These are phyloP conservation scores for Cyclospora cayetanensis DNA, from an alignment of 169 alveolate species.

Conservation along the genomic window DNA sequence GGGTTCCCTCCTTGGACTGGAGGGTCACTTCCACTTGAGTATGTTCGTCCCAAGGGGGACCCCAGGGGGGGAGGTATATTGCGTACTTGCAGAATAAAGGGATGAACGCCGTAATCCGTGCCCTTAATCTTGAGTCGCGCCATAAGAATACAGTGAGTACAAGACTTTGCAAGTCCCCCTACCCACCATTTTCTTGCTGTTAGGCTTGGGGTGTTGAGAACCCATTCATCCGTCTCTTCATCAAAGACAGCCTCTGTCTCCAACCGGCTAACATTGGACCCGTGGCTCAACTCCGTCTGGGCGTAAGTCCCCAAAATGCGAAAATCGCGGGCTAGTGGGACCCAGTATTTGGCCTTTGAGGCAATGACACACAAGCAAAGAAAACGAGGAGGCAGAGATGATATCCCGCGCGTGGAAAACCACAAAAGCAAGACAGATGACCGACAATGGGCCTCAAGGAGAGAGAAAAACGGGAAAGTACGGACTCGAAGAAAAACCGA, in stretches of 20 bases:
- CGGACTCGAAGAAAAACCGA: background rate
- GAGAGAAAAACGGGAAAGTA: background rate
- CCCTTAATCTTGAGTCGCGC: constrained; percentile 65
- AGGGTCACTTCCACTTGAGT: too few relatives aligned
- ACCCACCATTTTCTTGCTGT: constrained; percentile 75
- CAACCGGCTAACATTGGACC: constrained; percentile 71
- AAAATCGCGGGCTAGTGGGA: constrained; percentile 72
- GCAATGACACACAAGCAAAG: background rate
- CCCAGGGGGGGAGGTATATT: too few relatives aligned
- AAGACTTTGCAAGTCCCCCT: constrained; percentile 74
- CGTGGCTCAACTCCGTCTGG: constrained; percentile 74
- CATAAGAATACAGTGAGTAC: constrained; percentile 74
- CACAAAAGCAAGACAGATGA: background rate
- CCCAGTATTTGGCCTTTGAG: constrained; percentile 43
- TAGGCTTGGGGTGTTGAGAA: constrained; percentile 67
- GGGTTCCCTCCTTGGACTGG: too few relatives aligned
- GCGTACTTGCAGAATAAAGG: constrained; percentile 70
- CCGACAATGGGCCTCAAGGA: background rate
- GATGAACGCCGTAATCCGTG: constrained; percentile 74
- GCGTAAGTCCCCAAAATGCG: constrained; percentile 75
- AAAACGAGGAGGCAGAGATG: background rate
- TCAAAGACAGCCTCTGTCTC: constrained; percentile 71
- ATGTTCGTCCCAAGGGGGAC: too few relatives aligned
- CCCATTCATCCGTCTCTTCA: constrained; percentile 67
- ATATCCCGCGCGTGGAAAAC: background rate